These are phyloP conservation scores for Saraca asoca DNA, from an alignment of 331 rosid genomes.

Conservation along the genomic window DNA sequence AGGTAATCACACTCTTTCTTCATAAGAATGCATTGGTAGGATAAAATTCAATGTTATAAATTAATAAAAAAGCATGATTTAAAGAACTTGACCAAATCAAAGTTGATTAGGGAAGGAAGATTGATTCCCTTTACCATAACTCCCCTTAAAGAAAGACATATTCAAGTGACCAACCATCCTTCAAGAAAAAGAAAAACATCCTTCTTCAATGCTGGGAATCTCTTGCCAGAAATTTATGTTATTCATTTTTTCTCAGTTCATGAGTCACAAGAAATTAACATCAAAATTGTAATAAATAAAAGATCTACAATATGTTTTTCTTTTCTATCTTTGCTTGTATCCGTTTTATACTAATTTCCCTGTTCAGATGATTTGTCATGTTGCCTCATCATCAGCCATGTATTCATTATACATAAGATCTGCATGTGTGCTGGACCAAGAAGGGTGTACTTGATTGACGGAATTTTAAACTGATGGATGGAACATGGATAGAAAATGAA, in stretches of 20 bases:
- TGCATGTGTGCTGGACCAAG: neutral
- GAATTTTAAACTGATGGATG: neutral
- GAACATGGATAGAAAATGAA: neutral
- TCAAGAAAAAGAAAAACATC: no score
- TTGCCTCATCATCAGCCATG: slow-evolving; percentile 13
- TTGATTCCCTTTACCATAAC: slow-evolving; percentile 13
- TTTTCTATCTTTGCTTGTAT: neutral
- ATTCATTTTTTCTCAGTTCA: slow-evolving; percentile 12
- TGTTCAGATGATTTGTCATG: neutral
- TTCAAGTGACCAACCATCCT: slow-evolving; percentile 2
- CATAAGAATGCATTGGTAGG: slow-evolving; percentile 2
- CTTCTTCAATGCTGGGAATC: slow-evolving; percentile 1
- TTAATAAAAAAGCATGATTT: neutral
- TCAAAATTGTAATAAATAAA: no score
- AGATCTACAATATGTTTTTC: slow-evolving; percentile 5
- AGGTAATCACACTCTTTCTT: slow-evolving; percentile 53
- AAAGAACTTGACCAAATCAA: slow-evolving; percentile 10
- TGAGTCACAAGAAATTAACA: slow-evolving; percentile 13
- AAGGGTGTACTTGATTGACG: neutral
- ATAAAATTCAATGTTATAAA: neutral
- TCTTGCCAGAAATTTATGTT: slow-evolving; percentile 6
- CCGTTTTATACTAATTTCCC: neutral
- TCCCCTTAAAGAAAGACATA: slow-evolving; percentile 2
- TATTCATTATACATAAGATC: neutral
- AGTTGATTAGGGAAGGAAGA: neutral